Evolutionary conservation across 2,329 filamentous ascomycete genomes (phyloP).

Genomic region (Anisogramma anomala): DNA sequence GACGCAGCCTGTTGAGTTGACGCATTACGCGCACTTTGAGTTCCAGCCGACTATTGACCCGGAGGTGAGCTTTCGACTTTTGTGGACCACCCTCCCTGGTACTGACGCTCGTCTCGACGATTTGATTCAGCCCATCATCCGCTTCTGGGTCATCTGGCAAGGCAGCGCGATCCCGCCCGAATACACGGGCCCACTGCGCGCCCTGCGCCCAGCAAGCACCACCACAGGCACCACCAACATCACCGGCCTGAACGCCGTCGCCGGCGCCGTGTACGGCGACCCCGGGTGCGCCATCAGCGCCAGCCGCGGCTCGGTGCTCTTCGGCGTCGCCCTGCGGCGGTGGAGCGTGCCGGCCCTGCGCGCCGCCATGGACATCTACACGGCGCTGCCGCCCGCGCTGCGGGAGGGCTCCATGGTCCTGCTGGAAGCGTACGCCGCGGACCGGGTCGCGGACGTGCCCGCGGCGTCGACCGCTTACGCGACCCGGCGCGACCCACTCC

Average conservation of each 20-base stretch:
- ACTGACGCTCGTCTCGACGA: no score
- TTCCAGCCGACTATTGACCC: not conserved
- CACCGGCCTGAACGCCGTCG: conserved; percentile 3
- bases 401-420: conserved; percentile 5
- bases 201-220: conserved; percentile 1
- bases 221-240: conserved; percentile 1
- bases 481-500: conserved; percentile 4
- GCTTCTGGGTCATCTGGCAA: conserved; percentile 8
- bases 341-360: conserved; percentile 2
- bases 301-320: conserved; percentile 1
- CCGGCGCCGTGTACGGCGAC: conserved; percentile 5
- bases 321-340: not conserved
- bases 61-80: conserved; percentile 1
- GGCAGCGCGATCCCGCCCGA: not conserved
- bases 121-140: conserved; percentile 2
- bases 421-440: conserved; percentile 2
- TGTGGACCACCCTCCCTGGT: no score
- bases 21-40: conserved; percentile 3
- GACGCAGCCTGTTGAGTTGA: conserved; percentile 5
- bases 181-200: not conserved
- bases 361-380: not conserved
- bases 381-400: conserved; percentile 1
- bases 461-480: conserved; percentile 3
- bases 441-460: not conserved
- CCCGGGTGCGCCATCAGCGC: not conserved